Evolutionary conservation across 2,329 filamentous ascomycete genomes (phyloP).

Genomic region (Penicillium concentricum): DNA sequence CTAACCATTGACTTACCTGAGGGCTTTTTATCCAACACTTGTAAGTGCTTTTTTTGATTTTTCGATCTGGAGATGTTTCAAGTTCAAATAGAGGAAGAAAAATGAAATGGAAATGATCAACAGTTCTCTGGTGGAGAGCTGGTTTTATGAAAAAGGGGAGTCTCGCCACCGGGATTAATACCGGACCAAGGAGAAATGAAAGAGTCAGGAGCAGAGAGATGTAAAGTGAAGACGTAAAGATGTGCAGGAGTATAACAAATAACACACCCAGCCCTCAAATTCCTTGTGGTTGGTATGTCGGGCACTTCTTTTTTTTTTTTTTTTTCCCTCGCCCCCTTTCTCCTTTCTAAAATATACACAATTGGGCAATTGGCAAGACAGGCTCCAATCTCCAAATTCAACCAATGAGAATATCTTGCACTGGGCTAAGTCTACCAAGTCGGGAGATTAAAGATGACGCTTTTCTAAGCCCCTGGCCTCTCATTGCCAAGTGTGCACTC

Average conservation of each 20-base stretch:
- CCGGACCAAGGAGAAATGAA: neutral
- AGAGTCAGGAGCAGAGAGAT: neutral
- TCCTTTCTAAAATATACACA: neutral
- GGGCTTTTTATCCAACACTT: too few species aligned
- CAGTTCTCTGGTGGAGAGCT: neutral
- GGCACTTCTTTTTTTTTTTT: neutral
- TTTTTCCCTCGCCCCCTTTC: neutral
- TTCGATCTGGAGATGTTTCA: neutral
- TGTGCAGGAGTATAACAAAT: neutral
- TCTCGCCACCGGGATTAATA: slow-evolving; percentile 7
- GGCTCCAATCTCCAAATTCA: slow-evolving; percentile 1
- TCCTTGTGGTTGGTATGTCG: slow-evolving; percentile 7
- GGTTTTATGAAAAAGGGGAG: neutral
- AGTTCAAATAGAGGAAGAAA: neutral
- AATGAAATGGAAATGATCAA: neutral
- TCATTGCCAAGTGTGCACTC: neutral
- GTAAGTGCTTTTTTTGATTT: too few species aligned
- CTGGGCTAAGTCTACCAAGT: neutral
- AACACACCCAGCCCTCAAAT: slow-evolving; percentile 6
- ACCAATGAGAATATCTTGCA: neutral
- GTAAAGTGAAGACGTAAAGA: neutral
- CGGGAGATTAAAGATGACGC: slow-evolving; percentile 5
- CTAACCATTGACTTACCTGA: slow-evolving; percentile 1
- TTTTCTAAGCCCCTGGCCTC: neutral
- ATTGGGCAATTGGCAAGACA: neutral